A percentile compares a stretch with the other conserved stretches of the same genome.
Evolutionary conservation across 352 stramenopile species (phyloP).

Genomic region (Pelagophyceae sp.): DNA sequence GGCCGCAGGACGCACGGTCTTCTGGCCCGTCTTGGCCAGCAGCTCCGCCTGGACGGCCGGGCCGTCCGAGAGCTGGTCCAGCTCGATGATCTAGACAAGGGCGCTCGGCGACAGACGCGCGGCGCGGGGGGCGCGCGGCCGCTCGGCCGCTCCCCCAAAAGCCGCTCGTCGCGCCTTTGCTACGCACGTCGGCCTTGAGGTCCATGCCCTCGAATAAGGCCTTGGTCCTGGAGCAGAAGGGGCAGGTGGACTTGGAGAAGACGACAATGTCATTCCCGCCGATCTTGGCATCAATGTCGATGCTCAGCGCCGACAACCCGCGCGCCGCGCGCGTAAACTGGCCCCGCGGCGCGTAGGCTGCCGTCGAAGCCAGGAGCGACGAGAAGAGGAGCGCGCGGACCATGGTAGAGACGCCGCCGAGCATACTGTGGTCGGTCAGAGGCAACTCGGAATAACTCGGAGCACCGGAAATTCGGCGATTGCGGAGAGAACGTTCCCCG

Average conservation of each 20-base stretch:
- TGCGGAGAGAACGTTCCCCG: too few species aligned
- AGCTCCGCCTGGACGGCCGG: constrained; percentile 78
- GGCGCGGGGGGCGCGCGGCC: constrained; percentile 40
- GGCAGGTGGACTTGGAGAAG: constrained; percentile 83
- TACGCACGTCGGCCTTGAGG: neutral
- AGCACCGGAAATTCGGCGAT: too few species aligned
- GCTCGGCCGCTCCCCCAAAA: too few species aligned
- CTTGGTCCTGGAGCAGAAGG: constrained; percentile 77
- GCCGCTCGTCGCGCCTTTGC: too few species aligned
- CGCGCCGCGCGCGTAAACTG: too few species aligned
- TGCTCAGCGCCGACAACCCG: neutral
- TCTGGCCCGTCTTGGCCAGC: constrained; percentile 65
- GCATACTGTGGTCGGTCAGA: too few species aligned
- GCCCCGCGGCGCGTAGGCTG: too few species aligned
- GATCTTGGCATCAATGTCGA: neutral
- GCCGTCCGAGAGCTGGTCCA: constrained; percentile 64
- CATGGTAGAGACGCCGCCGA: too few species aligned
- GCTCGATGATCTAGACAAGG: constrained; percentile 40
- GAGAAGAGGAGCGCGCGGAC: too few species aligned
- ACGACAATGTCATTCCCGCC: constrained; percentile 60
- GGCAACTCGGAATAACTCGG: too few species aligned
- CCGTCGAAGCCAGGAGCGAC: too few species aligned
- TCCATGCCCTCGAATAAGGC: constrained; percentile 59
- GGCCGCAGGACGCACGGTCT: constrained; percentile 50
- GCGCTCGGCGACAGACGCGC: constrained; percentile 24